phyloP scores from a whole-genome alignment of 805 yeast species.

The Suhomyces sp. region DNA sequence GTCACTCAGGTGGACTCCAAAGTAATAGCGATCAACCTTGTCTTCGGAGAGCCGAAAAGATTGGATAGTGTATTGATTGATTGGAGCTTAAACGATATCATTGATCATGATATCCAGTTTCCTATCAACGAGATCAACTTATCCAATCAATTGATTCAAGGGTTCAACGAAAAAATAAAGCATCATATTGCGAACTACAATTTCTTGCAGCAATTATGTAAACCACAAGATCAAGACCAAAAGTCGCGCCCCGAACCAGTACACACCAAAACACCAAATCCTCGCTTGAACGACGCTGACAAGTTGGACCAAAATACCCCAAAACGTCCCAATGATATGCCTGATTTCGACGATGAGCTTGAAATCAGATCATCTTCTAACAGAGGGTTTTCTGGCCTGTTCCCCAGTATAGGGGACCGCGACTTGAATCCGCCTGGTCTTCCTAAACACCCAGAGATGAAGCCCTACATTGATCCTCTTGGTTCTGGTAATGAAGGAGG shows the following conservation, averaged over 20 bases:
- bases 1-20: constrained; percentile 8
- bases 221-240: neutral
- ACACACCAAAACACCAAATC: constrained; percentile 2
- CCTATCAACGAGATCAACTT: constrained; percentile 21
- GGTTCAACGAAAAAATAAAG: constrained; percentile 15
- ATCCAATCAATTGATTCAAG: constrained; percentile 17
- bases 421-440: constrained; percentile 51
- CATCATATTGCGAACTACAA: constrained; percentile 1
- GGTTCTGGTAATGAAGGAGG: constrained; percentile 40
- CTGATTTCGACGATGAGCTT: constrained; percentile 54
- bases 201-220: constrained; percentile 2
- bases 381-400: constrained; percentile 4
- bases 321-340: constrained; percentile 37
- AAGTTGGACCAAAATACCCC: neutral
- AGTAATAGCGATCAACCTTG: constrained; percentile 10
- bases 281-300: constrained; percentile 5
- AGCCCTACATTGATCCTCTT: constrained; percentile 45
- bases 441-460: constrained; percentile 39
- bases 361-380: constrained; percentile 27
- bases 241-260: neutral
- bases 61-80: constrained; percentile 20
- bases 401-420: constrained; percentile 44
- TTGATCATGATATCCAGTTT: constrained; percentile 15
- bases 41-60: constrained; percentile 7
- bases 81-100: constrained; percentile 17